Base-by-base conservation (phyloP, 1,139 yeast genomes). In the Yamadazyma atlantica region DNA sequence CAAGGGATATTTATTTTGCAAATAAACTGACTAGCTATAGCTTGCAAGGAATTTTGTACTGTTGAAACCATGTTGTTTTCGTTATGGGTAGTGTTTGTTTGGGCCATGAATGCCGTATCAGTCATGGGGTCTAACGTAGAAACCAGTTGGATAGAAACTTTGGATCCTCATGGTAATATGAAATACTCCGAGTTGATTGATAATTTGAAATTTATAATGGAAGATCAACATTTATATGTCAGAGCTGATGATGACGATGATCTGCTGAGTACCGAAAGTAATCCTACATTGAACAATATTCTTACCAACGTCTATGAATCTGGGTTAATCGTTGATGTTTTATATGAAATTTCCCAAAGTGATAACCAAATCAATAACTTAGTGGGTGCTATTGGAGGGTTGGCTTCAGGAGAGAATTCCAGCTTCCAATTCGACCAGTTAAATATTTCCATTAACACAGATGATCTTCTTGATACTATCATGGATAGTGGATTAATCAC, bases 311-410 rank as follows among this genome's bases (percentile, higher is more conserved):
- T 64, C 12, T 58, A 55, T 39, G 39, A 50, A 16, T 64, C 73
- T 1, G 67, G 66, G 1, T 40, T 69, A 10, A 45, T 69, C 15
- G 46, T 53, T 15, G 55, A 57, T 19, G 48, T 64, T 6, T 44
- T 69, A 32, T 55, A 59, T 33, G 62, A 55, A 32, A 52, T 68
- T 3, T 69, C 74, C 0, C 46, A 26, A 29, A 45, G 23, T 41
- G 48, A 48, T 25, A 36, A 37, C 8, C 51, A 57, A 32, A 53
- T 62, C 41, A 54, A 59, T 35, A 49, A 41, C 24, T 39, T 64
- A 12, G 57, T 60, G 9, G 49, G 55, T 35, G n/a, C 46, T 10
- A 42, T 57, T 6, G 41, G 49, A 16, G 32, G 37, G 12, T 37
- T 57, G 14, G 19, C 12, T 12, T 11, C 32, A 11, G 48, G 48